phyloP scores from a whole-genome alignment of 345 rosid species.

The Salix brachista region DNA sequence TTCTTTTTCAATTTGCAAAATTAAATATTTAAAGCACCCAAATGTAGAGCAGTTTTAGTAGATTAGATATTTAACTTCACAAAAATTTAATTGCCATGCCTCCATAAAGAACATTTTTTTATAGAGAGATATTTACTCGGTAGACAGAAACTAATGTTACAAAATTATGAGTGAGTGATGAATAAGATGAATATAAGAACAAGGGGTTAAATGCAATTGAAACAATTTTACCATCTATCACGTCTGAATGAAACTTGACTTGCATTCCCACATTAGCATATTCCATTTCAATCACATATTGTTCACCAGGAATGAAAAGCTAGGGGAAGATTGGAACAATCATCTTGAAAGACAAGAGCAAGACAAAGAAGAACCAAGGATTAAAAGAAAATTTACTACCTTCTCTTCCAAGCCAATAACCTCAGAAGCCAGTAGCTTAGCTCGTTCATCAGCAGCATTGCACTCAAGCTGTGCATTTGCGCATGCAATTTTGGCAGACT shows the following conservation, averaged over 20 bases:
- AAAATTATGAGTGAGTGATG: background rate
- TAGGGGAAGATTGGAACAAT: background rate
- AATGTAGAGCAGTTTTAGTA: background rate
- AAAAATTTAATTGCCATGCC: background rate
- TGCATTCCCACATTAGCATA: background rate
- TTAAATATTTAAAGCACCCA: background rate
- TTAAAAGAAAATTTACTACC: conserved; percentile 38
- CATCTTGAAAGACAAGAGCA: background rate
- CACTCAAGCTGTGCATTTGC: conserved; percentile 78
- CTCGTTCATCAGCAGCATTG: conserved; percentile 88
- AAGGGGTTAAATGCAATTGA: background rate
- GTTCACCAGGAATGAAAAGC: background rate
- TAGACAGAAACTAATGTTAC: background rate
- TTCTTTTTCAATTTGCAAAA: background rate
- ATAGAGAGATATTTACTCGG: background rate
- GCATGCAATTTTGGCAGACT: conserved; percentile 63
- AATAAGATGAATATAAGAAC: background rate
- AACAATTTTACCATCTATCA: background rate
- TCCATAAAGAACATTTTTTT: background rate
- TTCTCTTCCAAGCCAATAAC: conserved; percentile 98
- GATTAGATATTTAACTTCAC: background rate
- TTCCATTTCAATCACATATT: background rate
- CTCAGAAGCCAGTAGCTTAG: conserved; percentile 89
- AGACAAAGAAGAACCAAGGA: background rate
- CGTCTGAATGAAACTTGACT: background rate